A percentile compares a stretch with the other conserved stretches of the same genome.
These are phyloP conservation scores for Ceratocystis ficicola DNA, from an alignment of 2,329 filamentous ascomycete genomes.

Conservation along the genomic window DNA sequence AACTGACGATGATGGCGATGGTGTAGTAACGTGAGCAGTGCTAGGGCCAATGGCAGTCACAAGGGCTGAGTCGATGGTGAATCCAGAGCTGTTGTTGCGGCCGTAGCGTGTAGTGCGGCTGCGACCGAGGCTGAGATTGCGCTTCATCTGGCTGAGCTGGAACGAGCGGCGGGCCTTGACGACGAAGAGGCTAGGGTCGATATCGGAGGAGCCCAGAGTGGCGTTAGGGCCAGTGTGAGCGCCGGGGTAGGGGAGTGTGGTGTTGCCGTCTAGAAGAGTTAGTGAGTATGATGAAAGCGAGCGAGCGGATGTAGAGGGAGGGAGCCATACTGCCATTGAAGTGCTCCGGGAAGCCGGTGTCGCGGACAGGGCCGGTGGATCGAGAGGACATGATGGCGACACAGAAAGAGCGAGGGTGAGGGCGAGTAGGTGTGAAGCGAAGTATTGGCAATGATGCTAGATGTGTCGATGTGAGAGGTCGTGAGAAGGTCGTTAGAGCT, in stretches of 20 bases:
- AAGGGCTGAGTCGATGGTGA: constrained; percentile 17
- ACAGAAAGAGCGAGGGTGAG: neutral
- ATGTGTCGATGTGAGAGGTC: too few relatives aligned
- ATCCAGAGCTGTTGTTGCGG: constrained; percentile 8
- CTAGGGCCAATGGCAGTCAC: constrained; percentile 14
- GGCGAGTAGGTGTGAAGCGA: neutral
- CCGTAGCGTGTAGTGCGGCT: constrained; percentile 15
- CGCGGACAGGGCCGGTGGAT: constrained; percentile 27
- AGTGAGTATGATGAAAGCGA: neutral
- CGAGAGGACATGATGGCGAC: constrained; percentile 23
- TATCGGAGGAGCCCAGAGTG: constrained; percentile 43
- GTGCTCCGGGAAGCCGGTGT: constrained; percentile 43
- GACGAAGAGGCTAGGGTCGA: constrained; percentile 34
- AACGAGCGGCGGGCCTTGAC: constrained; percentile 37
- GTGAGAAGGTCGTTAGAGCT: too few relatives aligned
- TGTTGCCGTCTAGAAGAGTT: constrained; percentile 38
- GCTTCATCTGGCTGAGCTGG: constrained; percentile 32
- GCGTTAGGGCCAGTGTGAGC: constrained; percentile 47
- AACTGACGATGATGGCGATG: constrained; percentile 10
- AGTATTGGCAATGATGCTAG: too few relatives aligned
- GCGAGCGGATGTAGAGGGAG: neutral
- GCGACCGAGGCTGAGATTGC: constrained; percentile 31
- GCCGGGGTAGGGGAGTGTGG: constrained; percentile 50
- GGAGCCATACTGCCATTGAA: constrained; percentile 35
- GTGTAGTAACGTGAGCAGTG: constrained; percentile 12